Conservation (phyloP, 495 filamentous ascomycete genomes). For the Cryomyces antarcticus region DNA sequence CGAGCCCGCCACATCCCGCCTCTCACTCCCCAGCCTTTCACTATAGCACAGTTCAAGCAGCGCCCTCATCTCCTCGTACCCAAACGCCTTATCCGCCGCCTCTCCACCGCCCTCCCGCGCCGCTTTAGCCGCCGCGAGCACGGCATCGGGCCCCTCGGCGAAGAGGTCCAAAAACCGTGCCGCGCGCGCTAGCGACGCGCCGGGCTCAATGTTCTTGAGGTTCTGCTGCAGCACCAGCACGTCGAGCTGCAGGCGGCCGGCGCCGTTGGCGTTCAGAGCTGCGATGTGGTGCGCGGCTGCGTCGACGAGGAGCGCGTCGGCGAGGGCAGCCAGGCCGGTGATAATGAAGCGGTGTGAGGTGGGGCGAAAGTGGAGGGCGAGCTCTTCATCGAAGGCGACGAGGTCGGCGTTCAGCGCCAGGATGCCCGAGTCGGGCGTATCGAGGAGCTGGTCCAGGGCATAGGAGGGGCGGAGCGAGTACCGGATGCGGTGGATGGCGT, state of each 20-base stretch:
- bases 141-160: constrained; percentile 49
- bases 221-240: constrained; percentile 90
- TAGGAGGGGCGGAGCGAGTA: constrained; percentile 24
- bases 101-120: constrained; percentile 8
- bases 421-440: constrained; percentile 59
- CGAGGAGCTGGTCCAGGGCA: constrained; percentile 49
- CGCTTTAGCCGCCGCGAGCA: constrained; percentile 18
- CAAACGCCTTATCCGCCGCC: constrained; percentile 32
- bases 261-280: constrained; percentile 56
- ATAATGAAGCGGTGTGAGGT: constrained; percentile 46
- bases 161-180: constrained; percentile 67
- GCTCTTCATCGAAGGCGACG: constrained; percentile 62
- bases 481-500: constrained; percentile 39
- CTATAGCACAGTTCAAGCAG: constrained; percentile 75
- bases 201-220: constrained; percentile 64
- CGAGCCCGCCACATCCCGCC: constrained; percentile 50
- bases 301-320: constrained; percentile 44
- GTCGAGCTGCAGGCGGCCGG: constrained; percentile 66
- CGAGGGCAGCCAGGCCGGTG: constrained; percentile 47
- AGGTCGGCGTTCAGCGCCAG: constrained; percentile 62
- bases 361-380: constrained; percentile 44
- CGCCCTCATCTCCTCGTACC: constrained; percentile 65
- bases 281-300: constrained; percentile 40
- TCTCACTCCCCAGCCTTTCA: constrained; percentile 49
- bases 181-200: constrained; percentile 38